Percentiles rank a stretch among this genome's conserved stretches.
phyloP scores from a whole-genome alignment of 2,329 filamentous ascomycete genomes.

The Xylariales sp. region DNA sequence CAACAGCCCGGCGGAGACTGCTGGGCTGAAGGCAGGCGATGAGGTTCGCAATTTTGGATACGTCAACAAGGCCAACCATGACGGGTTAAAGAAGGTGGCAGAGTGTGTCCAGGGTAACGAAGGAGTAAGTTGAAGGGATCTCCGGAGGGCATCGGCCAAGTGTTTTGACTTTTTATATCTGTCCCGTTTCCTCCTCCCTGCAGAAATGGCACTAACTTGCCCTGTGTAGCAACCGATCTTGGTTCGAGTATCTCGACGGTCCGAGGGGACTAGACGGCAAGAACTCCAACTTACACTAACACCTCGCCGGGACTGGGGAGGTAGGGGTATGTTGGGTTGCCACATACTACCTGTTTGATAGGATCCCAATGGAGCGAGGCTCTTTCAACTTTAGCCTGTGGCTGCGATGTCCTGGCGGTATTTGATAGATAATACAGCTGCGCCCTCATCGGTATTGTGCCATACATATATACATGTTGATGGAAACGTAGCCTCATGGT shows the following conservation, averaged over 20 bases:
- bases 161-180: no score
- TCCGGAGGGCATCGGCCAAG: no score
- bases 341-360: conserved; percentile 83
- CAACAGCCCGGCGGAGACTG: conserved; percentile 75
- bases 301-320: conserved; percentile 82
- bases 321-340: conserved; percentile 83
- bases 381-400: neutral
- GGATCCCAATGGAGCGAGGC: neutral
- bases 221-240: conserved; percentile 64
- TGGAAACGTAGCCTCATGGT: no score
- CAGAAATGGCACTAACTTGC: no score
- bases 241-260: conserved; percentile 59
- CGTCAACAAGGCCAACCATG: conserved; percentile 80
- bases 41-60: conserved; percentile 80
- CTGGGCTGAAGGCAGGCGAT: conserved; percentile 78
- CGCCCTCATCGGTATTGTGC: no score
- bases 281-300: conserved; percentile 69
- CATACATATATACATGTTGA: no score
- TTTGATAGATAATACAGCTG: no score
- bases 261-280: conserved; percentile 35
- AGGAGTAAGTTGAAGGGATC: conserved; percentile 70
- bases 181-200: no score
- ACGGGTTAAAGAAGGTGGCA: conserved; percentile 79
- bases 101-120: conserved; percentile 87
- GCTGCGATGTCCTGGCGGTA: no score